A percentile compares a stretch with the other conserved stretches of the same genome.
Conservation (phyloP, 129 eudicot genomes). For the Pulicaria dysenterica region DNA sequence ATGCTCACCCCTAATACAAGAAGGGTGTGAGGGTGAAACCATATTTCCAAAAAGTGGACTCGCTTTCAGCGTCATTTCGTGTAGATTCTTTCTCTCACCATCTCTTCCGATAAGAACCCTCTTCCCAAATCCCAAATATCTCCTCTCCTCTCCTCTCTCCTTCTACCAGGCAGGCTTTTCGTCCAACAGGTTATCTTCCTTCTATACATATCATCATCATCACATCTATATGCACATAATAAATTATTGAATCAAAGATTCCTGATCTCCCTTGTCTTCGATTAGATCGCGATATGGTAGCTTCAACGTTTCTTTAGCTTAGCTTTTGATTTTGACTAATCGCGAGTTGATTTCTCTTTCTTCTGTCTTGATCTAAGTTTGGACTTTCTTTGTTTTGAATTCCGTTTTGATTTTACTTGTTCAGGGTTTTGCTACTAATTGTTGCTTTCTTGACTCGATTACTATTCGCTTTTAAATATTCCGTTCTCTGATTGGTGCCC, state of each 20-base stretch:
- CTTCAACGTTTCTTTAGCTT: conserved; percentile 18
- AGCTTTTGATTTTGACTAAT: conserved; percentile 20
- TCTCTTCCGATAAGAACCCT: conserved; percentile 37
- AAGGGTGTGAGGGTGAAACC: conserved; percentile 6
- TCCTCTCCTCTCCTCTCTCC: conserved; percentile 23
- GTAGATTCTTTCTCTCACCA: conserved; percentile 38
- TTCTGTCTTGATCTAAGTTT: conserved; percentile 32
- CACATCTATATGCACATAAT: background rate
- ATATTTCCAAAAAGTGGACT: conserved; percentile 21
- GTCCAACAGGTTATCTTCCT: conserved; percentile 34
- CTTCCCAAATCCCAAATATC: conserved; percentile 16
- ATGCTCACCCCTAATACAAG: too few species aligned
- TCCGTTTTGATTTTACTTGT: conserved; percentile 5
- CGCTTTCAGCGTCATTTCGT: conserved; percentile 32
- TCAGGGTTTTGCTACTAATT: conserved; percentile 27
- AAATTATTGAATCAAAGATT: background rate
- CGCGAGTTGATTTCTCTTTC: conserved; percentile 14
- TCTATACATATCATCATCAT: background rate
- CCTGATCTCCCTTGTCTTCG: conserved; percentile 21
- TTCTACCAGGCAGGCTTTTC: conserved; percentile 32
- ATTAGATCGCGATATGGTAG: conserved; percentile 36
- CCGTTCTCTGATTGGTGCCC: conserved; percentile 29
- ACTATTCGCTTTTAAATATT: background rate
- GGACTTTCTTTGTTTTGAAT: background rate
- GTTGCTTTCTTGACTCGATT: conserved; percentile 1